Percentiles rank a stretch among this genome's conserved stretches.
Evolutionary conservation across 192 early-diverging fungal species (phyloP).

Genomic region (Rhizophlyctis rosea): DNA sequence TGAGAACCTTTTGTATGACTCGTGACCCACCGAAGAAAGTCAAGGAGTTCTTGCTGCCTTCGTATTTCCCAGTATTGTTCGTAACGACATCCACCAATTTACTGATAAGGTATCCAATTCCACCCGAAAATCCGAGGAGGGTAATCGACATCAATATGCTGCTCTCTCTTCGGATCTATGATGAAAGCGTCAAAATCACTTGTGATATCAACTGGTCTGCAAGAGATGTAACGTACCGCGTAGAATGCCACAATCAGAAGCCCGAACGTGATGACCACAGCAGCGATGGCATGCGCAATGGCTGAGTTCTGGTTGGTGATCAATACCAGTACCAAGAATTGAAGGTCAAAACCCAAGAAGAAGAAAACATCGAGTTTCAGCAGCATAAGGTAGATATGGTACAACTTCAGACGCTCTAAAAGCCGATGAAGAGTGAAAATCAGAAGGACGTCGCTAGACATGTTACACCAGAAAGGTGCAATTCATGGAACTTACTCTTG

Average conservation of each 20-base stretch:
- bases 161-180: slow-evolving; percentile 57
- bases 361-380: slow-evolving; percentile 85
- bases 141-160: slow-evolving; percentile 55
- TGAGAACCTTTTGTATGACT: not conserved
- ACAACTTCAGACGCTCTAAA: slow-evolving; percentile 50
- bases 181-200: not conserved
- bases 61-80: slow-evolving; percentile 39
- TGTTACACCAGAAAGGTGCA: not conserved
- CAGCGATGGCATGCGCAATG: slow-evolving; percentile 50
- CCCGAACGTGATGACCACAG: slow-evolving; percentile 55
- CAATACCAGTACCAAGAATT: slow-evolving; percentile 60
- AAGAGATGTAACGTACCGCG: slow-evolving; percentile 41
- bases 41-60: slow-evolving; percentile 54
- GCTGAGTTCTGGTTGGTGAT: slow-evolving; percentile 30
- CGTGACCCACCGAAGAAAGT: slow-evolving; percentile 66
- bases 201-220: not conserved
- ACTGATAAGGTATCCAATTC: slow-evolving; percentile 66
- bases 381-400: slow-evolving; percentile 77
- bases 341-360: slow-evolving; percentile 69
- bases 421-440: not conserved
- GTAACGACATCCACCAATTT: slow-evolving; percentile 62
- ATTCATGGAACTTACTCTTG: slow-evolving; percentile 36
- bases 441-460: not conserved
- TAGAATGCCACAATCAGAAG: slow-evolving; percentile 65
- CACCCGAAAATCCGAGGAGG: slow-evolving; percentile 57